A percentile compares a stretch with the other conserved stretches of the same genome.
These are phyloP conservation scores for Houttuynia cordata DNA, from an alignment of 164 flowering plant species.

Conservation along the genomic window DNA sequence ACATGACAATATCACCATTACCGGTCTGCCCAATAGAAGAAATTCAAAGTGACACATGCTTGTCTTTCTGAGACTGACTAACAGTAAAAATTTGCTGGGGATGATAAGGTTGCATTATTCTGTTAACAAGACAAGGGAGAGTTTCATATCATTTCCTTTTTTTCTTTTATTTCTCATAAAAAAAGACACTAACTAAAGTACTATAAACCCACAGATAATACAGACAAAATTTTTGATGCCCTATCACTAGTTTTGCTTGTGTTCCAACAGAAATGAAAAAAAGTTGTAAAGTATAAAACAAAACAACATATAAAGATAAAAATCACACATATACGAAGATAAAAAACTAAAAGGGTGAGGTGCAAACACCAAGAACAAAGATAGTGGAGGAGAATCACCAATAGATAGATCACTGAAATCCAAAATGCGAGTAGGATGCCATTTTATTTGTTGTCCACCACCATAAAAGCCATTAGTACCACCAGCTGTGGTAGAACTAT, in stretches of 20 bases:
- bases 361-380: not conserved
- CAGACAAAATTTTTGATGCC: too few species aligned
- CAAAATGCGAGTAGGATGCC: constrained; percentile 68
- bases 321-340: not conserved
- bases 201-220: too few species aligned
- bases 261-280: too few species aligned
- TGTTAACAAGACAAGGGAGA: too few species aligned
- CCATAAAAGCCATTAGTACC: constrained; percentile 12
- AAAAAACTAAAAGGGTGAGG: not conserved
- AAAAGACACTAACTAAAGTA: too few species aligned
- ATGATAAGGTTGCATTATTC: too few species aligned
- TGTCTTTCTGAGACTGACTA: constrained; percentile 45
- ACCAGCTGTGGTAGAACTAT: too few species aligned
- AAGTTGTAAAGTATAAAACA: too few species aligned
- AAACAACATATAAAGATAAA: not conserved
- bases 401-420: constrained; percentile 81
- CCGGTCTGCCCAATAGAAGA: constrained; percentile 87
- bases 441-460: constrained; percentile 20
- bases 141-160: too few species aligned
- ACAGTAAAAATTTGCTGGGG: constrained; percentile 68
- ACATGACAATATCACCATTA: constrained; percentile 83
- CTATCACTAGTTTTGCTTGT: too few species aligned
- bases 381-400: constrained; percentile 32
- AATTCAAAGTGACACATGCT: constrained; percentile 59
- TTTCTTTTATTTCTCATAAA: too few species aligned